Evolutionary conservation across 257 asterid genomes (phyloP).

Genomic region (Apocynum venetum): DNA sequence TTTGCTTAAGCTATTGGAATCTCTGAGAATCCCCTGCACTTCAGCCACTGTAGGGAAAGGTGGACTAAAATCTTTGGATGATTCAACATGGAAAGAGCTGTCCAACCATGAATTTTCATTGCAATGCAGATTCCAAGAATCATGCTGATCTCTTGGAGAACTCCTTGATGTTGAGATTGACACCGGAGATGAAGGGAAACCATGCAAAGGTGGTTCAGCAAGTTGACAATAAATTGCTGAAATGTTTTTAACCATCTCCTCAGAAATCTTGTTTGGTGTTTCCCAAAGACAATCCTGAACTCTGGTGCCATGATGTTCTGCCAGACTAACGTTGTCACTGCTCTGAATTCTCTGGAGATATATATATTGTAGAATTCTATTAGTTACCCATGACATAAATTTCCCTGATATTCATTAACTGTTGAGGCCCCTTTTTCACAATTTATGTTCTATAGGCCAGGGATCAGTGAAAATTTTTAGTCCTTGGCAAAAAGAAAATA

Average conservation of each 20-base stretch:
- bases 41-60: slow-evolving; percentile 45
- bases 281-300: slow-evolving; percentile 33
- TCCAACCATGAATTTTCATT: slow-evolving; percentile 38
- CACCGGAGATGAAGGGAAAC: slow-evolving; percentile 31
- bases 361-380: background rate
- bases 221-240: slow-evolving; percentile 65
- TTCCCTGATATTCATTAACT: background rate
- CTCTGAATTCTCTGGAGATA: slow-evolving; percentile 44
- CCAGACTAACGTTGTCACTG: slow-evolving; percentile 31
- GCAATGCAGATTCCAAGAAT: slow-evolving; percentile 16
- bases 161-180: slow-evolving; percentile 38
- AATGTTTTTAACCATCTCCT: slow-evolving; percentile 87
- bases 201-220: slow-evolving; percentile 59
- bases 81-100: slow-evolving; percentile 32
- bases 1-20: slow-evolving; percentile 44
- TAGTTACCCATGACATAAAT: background rate
- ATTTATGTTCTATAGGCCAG: background rate
- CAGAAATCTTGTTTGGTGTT: slow-evolving; percentile 63
- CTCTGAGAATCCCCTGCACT: slow-evolving; percentile 48
- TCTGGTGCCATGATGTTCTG: slow-evolving; percentile 30
- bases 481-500: background rate
- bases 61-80: slow-evolving; percentile 28
- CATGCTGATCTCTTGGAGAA: slow-evolving; percentile 33
- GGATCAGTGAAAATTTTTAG: background rate
- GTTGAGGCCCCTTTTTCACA: background rate